phyloP scores from a whole-genome alignment of 2,329 filamentous ascomycete genomes.

The Trichoderma atrobrunneum region DNA sequence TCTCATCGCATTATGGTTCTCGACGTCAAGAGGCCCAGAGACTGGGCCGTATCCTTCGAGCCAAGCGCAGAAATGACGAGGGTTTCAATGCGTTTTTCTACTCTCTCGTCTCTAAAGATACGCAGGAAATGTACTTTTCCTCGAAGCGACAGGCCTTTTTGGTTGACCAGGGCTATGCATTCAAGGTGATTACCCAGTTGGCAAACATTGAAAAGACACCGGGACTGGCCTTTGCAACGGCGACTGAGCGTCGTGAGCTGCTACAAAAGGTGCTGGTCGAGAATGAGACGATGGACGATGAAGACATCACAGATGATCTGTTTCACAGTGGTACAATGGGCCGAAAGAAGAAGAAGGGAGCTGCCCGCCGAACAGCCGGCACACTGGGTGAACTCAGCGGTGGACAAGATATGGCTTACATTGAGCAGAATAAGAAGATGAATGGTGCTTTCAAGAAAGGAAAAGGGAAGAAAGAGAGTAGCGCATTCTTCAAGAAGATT shows the following conservation, averaged over 20 bases:
- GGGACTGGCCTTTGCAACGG: conserved; percentile 74
- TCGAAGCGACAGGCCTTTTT: conserved; percentile 95
- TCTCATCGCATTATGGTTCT: conserved; percentile 95
- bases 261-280: conserved; percentile 87
- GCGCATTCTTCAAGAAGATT: conserved; percentile 44
- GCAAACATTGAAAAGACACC: conserved; percentile 85
- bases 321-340: conserved; percentile 46
- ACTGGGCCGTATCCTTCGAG: conserved; percentile 86
- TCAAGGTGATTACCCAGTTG: conserved; percentile 97
- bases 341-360: conserved; percentile 52
- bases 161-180: conserved; percentile 96
- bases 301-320: conserved; percentile 55
- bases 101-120: conserved; percentile 94
- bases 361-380: conserved; percentile 75
- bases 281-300: conserved; percentile 72
- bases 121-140: conserved; percentile 96
- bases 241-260: conserved; percentile 78
- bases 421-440: conserved; percentile 73
- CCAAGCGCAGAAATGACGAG: conserved; percentile 94
- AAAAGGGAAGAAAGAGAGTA: conserved; percentile 39
- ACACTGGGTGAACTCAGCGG: conserved; percentile 83
- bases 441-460: conserved; percentile 47
- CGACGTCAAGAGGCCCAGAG: conserved; percentile 95
- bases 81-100: conserved; percentile 99
- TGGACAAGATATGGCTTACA: conserved; percentile 96